Base-by-base conservation (phyloP, 2,329 filamentous ascomycete genomes). In the Penicillium sp. region DNA sequence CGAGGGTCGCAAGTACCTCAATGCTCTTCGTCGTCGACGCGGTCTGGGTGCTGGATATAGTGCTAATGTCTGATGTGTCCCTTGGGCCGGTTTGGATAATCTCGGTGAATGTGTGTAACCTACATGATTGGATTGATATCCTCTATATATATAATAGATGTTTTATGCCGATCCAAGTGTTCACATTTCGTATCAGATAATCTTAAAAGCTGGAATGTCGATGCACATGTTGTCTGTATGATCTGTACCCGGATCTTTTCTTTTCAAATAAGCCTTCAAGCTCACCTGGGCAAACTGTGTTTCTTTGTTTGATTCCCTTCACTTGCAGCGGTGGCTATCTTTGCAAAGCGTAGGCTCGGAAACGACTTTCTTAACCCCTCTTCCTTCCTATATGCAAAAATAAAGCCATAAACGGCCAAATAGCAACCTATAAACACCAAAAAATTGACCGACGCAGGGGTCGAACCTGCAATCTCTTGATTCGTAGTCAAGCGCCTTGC, bases 1-100 rank as follows among this genome's bases (percentile, higher is more conserved):
- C 71, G 94, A 99, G 75, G 80, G 80, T 39, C 81, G 94, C 67
- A 99, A 99, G 75, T 95, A 87, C 56, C 59, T 70, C 25, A 57
- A 64, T 44, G 57, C 57, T 16, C 51, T 70, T 48, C 62, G 63
- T 48, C 67, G 69, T 46, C 63, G 66, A 36, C 56, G 67, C 28
- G 62, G 64, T 4, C 62, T 72, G 9, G 69, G 70, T 39, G 62
- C 58, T 46, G 71, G 72, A 35, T 75, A 75, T 57, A 75, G 72
- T 62, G 63, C 64, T 51, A 74, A 73, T 66, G 72, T 74, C 44
- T 75, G 56, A 68, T 55, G 44, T 50, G 25, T 47, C 25, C 5
- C 36, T 24, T 46, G 25, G 25, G 39, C 36, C 27, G 24, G 14
- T 20, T 46, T 25, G 31, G 14, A 39, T 22, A 40, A 22, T 36